Base-by-base conservation (phyloP, 164 flowering plant species). In the Macadamia tetraphylla region DNA sequence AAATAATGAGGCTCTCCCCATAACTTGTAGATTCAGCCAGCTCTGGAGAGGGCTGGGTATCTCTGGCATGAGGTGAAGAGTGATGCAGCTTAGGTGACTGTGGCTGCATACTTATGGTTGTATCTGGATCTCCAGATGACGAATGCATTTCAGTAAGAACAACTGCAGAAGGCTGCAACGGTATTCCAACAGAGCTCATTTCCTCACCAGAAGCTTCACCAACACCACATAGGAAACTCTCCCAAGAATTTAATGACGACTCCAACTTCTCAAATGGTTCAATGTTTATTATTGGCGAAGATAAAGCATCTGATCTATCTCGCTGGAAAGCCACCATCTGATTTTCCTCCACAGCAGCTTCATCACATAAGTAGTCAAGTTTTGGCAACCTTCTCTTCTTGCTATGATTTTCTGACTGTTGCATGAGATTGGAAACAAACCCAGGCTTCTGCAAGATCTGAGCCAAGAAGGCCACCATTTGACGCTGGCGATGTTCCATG, bases 371-470 rank as follows among this genome's bases (percentile, higher is more conserved):
- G 67, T 70, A 70, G 60, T 75, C 68, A 17, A 76, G 60, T 52
- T 63, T 77, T 1, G 72, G 71, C 69, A 89, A 64, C 65, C 88
- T 85, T 75, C 93, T 82, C 81, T 76, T 89, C 71, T 80, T 89
- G 74, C 64, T 79, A 40, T 78, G 74, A 12, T 14, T 60, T 74
- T 82, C 83, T 7, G 82, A 70, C 42, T 79, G 82, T n/a, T 77
- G 81, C 64, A 68, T 64, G 12, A 83, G 65, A 52, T 32, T 66
- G 3, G 85, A 79, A 18, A 72, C 57, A 65, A 82, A 58, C 7
- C 70, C 80, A 0, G 87, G 91, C 63, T 78, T 85, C 66, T 83
- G 77, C 73, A 86, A 44, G 46, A 70, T 46, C 46, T 74, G 78
- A 46, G 81, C 80, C 69, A 91, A 56, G 64, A 72, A 79, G 13